phyloP scores from a whole-genome alignment of 257 asterid species.

The Fraxinus cuspidata region DNA sequence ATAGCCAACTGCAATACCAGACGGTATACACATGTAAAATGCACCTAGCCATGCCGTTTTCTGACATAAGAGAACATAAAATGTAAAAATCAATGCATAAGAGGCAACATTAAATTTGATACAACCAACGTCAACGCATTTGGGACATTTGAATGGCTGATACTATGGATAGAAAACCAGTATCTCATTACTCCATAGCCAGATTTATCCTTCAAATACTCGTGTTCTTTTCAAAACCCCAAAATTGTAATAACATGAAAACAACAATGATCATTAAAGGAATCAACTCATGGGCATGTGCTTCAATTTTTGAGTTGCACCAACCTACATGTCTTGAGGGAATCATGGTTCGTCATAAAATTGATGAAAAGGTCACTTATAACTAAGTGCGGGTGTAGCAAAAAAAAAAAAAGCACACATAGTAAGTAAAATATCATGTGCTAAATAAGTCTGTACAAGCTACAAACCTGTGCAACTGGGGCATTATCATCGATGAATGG shows the following conservation, averaged over 20 bases:
- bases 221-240: background rate
- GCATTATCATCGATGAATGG: slow-evolving; percentile 99
- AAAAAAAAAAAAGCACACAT: background rate
- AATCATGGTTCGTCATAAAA: background rate
- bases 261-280: slow-evolving; percentile 4
- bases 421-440: background rate
- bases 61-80: slow-evolving; percentile 43
- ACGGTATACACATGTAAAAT: slow-evolving; percentile 97
- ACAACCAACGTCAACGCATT: background rate
- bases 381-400: background rate
- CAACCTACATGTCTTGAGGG: slow-evolving; percentile 10
- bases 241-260: background rate
- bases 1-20: slow-evolving; percentile 88
- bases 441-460: slow-evolving; percentile 17
- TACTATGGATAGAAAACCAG: background rate
- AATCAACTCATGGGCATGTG: background rate
- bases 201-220: background rate
- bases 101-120: background rate
- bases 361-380: too few species aligned
- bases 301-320: slow-evolving; percentile 16
- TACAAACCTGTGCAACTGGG: slow-evolving; percentile 76
- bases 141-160: background rate
- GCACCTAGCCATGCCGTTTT: slow-evolving; percentile 94
- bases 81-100: slow-evolving; percentile 8
- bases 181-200: background rate